Percentiles rank a stretch among this genome's conserved stretches.
phyloP scores from a whole-genome alignment of 192 early-diverging fungal genomes.

The Coemansia sp. region DNA sequence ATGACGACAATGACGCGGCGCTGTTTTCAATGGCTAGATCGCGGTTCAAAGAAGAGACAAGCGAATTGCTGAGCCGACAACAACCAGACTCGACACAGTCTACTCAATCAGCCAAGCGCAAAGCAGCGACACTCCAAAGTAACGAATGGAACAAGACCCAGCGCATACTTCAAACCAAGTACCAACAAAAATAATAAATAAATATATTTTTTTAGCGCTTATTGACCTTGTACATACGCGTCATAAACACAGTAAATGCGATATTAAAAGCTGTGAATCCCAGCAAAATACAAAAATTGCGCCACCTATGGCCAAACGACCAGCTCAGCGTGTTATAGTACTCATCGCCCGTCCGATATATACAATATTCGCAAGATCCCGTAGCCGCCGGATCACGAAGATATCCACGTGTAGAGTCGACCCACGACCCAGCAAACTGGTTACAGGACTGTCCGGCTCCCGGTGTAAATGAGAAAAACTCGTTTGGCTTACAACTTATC shows the following conservation, averaged over 20 bases:
- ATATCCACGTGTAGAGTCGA: conserved; percentile 62
- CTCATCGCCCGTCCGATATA: conserved; percentile 61
- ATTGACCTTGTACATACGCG: conserved; percentile 49
- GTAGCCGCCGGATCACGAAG: conserved; percentile 59
- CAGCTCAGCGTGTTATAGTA: conserved; percentile 60
- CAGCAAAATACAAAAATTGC: conserved; percentile 70
- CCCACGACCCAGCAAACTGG: conserved; percentile 61
- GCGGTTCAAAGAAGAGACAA: conserved; percentile 24
- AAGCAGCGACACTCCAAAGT: not conserved
- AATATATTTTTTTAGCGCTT: conserved; percentile 32
- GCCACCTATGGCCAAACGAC: conserved; percentile 65
- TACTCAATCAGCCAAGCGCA: not conserved
- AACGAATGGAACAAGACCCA: conserved; percentile 7
- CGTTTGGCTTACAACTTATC: conserved; percentile 54
- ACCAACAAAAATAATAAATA: conserved; percentile 4
- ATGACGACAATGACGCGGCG: not conserved
- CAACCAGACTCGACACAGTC: not conserved
- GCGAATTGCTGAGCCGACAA: conserved; percentile 6
- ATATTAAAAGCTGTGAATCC: conserved; percentile 66
- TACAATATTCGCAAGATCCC: conserved; percentile 65
- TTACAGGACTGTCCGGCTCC: conserved; percentile 65
- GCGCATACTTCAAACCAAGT: not conserved
- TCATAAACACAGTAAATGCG: conserved; percentile 43
- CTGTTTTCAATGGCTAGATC: conserved; percentile 18
- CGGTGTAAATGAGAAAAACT: conserved; percentile 61